A percentile compares a stretch with the other conserved stretches of the same genome.
phyloP scores from a whole-genome alignment of 495 filamentous ascomycete species.

The Eremomyces bilateralis region DNA sequence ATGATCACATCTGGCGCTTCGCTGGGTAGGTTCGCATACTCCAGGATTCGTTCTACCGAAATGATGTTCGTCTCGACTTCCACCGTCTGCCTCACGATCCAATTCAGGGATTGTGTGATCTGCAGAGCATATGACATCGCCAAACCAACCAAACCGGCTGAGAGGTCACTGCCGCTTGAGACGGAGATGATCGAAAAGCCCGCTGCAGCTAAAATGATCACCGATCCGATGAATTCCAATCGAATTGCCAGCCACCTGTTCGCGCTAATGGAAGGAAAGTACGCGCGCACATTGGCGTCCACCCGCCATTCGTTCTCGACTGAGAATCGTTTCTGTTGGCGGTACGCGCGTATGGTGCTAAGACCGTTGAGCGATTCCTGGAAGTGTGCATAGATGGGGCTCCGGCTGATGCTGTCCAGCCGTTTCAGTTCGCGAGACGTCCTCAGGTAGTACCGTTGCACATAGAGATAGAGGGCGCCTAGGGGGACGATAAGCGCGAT shows the following conservation, averaged over 20 bases:
- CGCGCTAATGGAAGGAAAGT: conserved; percentile 88
- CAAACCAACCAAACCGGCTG: conserved; percentile 69
- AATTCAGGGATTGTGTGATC: conserved; percentile 96
- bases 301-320: conserved; percentile 96
- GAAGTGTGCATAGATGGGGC: conserved; percentile 95
- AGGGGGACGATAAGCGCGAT: conserved; percentile 62
- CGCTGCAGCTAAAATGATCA: conserved; percentile 79
- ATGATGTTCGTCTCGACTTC: conserved; percentile 99
- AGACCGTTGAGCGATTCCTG: conserved; percentile 91
- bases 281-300: conserved; percentile 85
- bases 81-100: conserved; percentile 97
- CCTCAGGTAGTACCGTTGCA: conserved; percentile 91
- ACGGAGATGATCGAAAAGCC: conserved; percentile 68
- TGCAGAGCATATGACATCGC: conserved; percentile 93
- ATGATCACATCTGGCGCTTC: conserved; percentile 91
- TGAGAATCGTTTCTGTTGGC: conserved; percentile 68
- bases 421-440: conserved; percentile 93
- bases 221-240: conserved; percentile 85
- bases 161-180: conserved; percentile 40
- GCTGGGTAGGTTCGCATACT: conserved; percentile 82
- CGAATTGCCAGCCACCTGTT: conserved; percentile 94
- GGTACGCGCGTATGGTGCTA: conserved; percentile 92
- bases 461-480: conserved; percentile 63
- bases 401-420: conserved; percentile 82
- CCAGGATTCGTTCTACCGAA: conserved; percentile 90